A percentile compares a stretch with the other conserved stretches of the same genome.
These are phyloP conservation scores for Musa beccarii DNA, from an alignment of 176 grass and related monocot species.

Conservation along the genomic window DNA sequence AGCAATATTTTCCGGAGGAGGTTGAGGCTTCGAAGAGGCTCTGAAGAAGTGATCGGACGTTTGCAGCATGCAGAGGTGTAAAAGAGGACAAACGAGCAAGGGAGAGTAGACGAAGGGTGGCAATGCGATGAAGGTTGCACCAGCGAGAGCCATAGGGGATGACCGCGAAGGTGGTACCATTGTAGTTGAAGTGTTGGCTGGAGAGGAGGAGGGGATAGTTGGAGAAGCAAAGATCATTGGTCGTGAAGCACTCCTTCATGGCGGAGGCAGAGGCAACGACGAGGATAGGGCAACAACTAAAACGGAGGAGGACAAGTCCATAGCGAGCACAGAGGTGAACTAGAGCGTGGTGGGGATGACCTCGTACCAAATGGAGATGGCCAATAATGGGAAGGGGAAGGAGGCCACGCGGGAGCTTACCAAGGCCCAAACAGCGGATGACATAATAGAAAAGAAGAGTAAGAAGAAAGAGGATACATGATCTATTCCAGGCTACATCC, in stretches of 20 bases:
- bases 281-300: background rate
- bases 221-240: background rate
- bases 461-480: too few species aligned
- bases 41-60: background rate
- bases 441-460: too few species aligned
- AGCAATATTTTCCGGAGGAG: background rate
- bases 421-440: too few species aligned
- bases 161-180: background rate
- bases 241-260: background rate
- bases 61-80: background rate
- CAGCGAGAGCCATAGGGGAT: background rate
- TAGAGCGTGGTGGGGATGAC: background rate
- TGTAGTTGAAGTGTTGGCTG: background rate
- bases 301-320: background rate
- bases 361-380: background rate
- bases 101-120: conserved; percentile 1
- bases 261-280: background rate
- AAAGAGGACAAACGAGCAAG: background rate
- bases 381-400: conserved; percentile 1
- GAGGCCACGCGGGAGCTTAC: background rate
- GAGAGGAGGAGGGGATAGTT: background rate
- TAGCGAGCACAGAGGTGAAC: background rate
- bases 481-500: too few species aligned
- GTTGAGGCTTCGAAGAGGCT: background rate
- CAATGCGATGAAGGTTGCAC: background rate